Percentiles rank a stretch among this genome's conserved stretches.
Evolutionary conservation across 345 rosid genomes (phyloP).

Genomic region (Eutrema yunnanense): DNA sequence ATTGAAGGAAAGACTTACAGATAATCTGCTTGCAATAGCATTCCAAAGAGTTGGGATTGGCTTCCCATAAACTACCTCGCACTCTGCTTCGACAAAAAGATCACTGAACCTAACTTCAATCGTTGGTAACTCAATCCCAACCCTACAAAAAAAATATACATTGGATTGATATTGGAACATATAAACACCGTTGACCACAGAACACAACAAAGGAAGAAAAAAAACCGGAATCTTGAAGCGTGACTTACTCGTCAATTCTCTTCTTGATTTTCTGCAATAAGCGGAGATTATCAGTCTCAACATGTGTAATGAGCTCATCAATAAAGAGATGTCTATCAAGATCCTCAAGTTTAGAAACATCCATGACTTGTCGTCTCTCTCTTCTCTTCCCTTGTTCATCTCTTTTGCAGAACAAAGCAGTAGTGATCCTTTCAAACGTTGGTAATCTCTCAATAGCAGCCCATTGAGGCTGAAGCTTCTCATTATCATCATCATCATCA

Average conservation of each 20-base stretch:
- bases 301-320: slow-evolving; percentile 40
- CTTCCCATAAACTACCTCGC: slow-evolving; percentile 36
- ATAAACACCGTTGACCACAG: too few relatives aligned
- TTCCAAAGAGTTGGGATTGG: slow-evolving; percentile 47
- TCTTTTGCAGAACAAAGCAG: slow-evolving; percentile 31
- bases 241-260: slow-evolving; percentile 42
- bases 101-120: slow-evolving; percentile 42
- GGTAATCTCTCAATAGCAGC: slow-evolving; percentile 43
- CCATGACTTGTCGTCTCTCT: slow-evolving; percentile 19
- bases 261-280: slow-evolving; percentile 36
- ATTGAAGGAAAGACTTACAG: slow-evolving; percentile 12
- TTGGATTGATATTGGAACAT: background rate
- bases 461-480: slow-evolving; percentile 39
- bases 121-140: slow-evolving; percentile 29
- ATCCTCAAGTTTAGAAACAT: slow-evolving; percentile 40
- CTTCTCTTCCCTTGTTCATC: slow-evolving; percentile 25
- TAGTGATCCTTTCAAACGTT: slow-evolving; percentile 37
- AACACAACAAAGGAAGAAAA: too few relatives aligned
- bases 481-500: slow-evolving; percentile 6
- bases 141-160: slow-evolving; percentile 18
- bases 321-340: slow-evolving; percentile 39
- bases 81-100: slow-evolving; percentile 33
- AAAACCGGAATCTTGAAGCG: background rate
- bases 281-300: slow-evolving; percentile 43
- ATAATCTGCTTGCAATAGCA: slow-evolving; percentile 8